Conservation (phyloP, 108 stramenopile species). For the Nitzschia sp. region DNA sequence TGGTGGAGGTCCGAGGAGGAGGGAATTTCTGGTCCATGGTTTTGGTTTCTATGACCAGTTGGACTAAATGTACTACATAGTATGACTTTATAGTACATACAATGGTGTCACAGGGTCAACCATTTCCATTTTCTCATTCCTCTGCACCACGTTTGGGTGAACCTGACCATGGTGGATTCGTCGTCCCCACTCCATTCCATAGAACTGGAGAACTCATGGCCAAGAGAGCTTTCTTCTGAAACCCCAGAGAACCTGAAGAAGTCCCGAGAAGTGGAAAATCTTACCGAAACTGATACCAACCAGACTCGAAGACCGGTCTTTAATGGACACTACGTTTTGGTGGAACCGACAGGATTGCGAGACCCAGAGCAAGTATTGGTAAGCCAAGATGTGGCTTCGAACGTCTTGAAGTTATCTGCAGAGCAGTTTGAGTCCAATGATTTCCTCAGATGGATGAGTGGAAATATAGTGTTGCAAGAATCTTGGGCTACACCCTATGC, state of each 20-base stretch:
- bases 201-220: conserved; percentile 46
- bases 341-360: conserved; percentile 61
- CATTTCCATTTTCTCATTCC: too few species aligned
- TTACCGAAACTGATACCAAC: conserved; percentile 36
- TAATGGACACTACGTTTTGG: conserved; percentile 79
- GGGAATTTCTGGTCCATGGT: too few species aligned
- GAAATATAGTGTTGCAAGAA: conserved; percentile 52
- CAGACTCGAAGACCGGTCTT: conserved; percentile 61
- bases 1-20: too few species aligned
- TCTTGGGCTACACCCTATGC: conserved; percentile 91
- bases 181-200: conserved; percentile 19
- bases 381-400: conserved; percentile 44
- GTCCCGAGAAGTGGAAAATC: conserved; percentile 25
- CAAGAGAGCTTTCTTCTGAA: conserved; percentile 47
- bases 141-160: too few species aligned
- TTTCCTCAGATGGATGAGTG: conserved; percentile 70
- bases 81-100: too few species aligned
- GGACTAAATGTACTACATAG: too few species aligned
- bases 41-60: too few species aligned
- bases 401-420: conserved; percentile 42
- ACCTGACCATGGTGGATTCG: conserved; percentile 1
- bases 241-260: conserved; percentile 46
- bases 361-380: conserved; percentile 63
- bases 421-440: conserved; percentile 51
- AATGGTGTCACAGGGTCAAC: too few species aligned